Conservation (phyloP, 2,329 filamentous ascomycete species). For the Ophiocordyceps polyrhachis-furcata region DNA sequence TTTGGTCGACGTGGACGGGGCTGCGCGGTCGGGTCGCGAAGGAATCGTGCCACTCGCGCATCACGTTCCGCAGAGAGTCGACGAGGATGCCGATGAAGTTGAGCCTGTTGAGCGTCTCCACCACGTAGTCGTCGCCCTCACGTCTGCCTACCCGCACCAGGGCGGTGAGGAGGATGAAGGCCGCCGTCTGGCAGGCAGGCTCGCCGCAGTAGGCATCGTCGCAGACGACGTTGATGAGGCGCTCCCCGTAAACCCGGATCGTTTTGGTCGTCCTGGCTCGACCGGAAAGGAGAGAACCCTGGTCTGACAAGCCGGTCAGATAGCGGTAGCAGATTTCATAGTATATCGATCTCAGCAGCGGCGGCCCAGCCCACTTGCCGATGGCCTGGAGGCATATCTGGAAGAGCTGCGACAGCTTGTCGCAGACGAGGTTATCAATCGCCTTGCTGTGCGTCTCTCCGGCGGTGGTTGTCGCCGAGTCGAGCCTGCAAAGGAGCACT, state of each 20-base stretch:
- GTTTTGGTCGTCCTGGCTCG: conserved; percentile 51
- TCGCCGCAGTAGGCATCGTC: conserved; percentile 85
- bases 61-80: conserved; percentile 64
- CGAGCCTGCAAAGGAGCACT: conserved; percentile 51
- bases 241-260: conserved; percentile 49
- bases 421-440: conserved; percentile 58
- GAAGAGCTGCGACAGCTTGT: conserved; percentile 83
- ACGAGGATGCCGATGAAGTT: conserved; percentile 87
- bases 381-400: conserved; percentile 69
- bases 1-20: not conserved
- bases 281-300: conserved; percentile 26
- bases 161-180: conserved; percentile 65
- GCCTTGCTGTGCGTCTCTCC: conserved; percentile 24
- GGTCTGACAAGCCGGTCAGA: conserved; percentile 47
- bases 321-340: conserved; percentile 88
- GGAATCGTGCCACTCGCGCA: conserved; percentile 48
- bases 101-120: conserved; percentile 62
- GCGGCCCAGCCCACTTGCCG: conserved; percentile 49
- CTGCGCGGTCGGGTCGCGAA: conserved; percentile 25
- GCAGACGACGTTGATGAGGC: conserved; percentile 69
- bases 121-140: conserved; percentile 54
- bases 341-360: conserved; percentile 62
- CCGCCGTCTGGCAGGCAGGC: conserved; percentile 63
- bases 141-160: conserved; percentile 55
- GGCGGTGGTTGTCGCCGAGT: conserved; percentile 26